Evolutionary conservation across 352 stramenopile genomes (phyloP), one percentile per base, ranked within the genome.

Genomic region (Pythium monospermum): DNA sequence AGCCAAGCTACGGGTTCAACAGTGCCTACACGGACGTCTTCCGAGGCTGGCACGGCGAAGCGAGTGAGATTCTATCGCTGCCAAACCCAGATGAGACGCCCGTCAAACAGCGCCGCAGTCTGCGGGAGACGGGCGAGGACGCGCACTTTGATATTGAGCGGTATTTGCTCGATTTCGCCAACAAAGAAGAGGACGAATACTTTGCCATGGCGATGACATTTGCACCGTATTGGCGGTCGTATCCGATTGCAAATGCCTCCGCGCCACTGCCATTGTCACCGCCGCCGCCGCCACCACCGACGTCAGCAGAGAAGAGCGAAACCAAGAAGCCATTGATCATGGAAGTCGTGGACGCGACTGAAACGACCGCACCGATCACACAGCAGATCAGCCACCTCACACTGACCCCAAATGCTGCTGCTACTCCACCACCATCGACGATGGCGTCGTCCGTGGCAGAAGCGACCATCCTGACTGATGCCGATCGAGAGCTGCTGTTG

Each of bases 101-200:
- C n/a, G 68, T 71, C 7, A 60, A 73, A n/a, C 65, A 94, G 39
- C 85, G 92, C 36, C 54, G 72, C 10, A 53, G 67, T n/a, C 53
- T 95, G 45, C 83, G 94, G 19, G 64, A 95, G 36, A 52, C 74
- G 6, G 78, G 76, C 3, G 97, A 99, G 68, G 73, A 97, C 43
- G 51, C 80, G 30, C 85, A 96, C 35, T 99, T 99, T 71, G 85
- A 98, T 67, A 44, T 85, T 8, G 96, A 98, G 58, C 85, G 96
- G 26, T 99, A 99, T 57, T 71, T 98, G 16, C 80, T 91, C 48
- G 97, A 99, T 71, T 93, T 95, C 41, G 64, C 90, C 23, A 82
- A 97, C 38, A 73, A 80, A 22, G 46, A 73, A 18, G 91, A 98
- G 31, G 96, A 99, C 67, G 91, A 95, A 58, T 86, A 99, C 45